phyloP scores from a whole-genome alignment of 1,139 yeast species.

The Pichia terricola region DNA sequence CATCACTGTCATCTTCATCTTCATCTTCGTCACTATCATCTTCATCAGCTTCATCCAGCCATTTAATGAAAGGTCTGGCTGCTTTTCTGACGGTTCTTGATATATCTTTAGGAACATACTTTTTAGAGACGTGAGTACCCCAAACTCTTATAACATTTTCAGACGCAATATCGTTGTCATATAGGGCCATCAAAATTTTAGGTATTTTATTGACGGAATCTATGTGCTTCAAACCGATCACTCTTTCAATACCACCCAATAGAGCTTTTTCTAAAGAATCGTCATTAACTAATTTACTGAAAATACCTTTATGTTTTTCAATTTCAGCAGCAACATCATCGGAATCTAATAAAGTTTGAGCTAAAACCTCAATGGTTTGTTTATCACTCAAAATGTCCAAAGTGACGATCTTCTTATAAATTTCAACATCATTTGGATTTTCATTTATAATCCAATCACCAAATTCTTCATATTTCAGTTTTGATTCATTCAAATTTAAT shows the following conservation, averaged over 20 bases:
- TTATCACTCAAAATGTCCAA: conserved; percentile 64
- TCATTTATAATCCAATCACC: conserved; percentile 80
- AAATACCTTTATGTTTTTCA: conserved; percentile 69
- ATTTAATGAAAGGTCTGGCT: conserved; percentile 87
- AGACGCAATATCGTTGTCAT: conserved; percentile 72
- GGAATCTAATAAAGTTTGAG: conserved; percentile 72
- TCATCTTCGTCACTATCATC: conserved; percentile 38
- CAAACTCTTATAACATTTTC: conserved; percentile 76
- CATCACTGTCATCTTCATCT: background rate
- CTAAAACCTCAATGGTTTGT: conserved; percentile 82
- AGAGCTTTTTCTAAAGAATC: conserved; percentile 75
- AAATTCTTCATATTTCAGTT: conserved; percentile 51
- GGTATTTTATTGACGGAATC: conserved; percentile 69
- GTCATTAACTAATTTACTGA: conserved; percentile 63
- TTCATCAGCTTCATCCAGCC: conserved; percentile 93
- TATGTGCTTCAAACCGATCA: conserved; percentile 75
- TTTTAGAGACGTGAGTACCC: conserved; percentile 90
- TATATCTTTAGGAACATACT: conserved; percentile 84
- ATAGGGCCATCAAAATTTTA: conserved; percentile 69
- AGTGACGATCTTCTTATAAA: conserved; percentile 81
- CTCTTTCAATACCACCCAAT: conserved; percentile 92
- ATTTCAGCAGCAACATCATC: conserved; percentile 69
- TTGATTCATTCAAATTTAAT: conserved; percentile 30
- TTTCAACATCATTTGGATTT: conserved; percentile 78
- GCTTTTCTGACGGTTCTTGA: conserved; percentile 94